Percentiles rank a stretch among this genome's conserved stretches.
Conservation (phyloP, 176 grass and related monocot species). For the Carex kokanica region DNA sequence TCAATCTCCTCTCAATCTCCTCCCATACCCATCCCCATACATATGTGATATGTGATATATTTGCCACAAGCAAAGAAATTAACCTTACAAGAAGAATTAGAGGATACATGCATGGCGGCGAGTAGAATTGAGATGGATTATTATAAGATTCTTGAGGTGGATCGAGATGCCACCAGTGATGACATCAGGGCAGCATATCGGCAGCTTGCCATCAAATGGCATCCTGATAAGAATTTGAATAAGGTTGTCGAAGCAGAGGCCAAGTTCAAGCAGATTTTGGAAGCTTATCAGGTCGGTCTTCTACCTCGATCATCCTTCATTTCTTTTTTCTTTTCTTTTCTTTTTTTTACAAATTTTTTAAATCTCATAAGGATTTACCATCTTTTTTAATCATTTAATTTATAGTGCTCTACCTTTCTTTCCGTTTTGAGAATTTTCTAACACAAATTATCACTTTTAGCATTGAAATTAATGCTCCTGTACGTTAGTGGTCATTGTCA, state of each 20-base stretch:
- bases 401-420: no score
- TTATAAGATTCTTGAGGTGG: constrained; percentile 84
- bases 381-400: neutral
- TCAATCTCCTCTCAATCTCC: neutral
- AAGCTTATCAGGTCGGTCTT: constrained; percentile 66
- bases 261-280: constrained; percentile 73
- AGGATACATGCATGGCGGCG: neutral
- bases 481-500: neutral
- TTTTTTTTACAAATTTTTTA: neutral
- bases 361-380: neutral
- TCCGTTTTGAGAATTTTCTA: neutral
- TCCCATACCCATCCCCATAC: neutral
- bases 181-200: constrained; percentile 69
- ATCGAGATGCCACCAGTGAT: constrained; percentile 48
- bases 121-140: constrained; percentile 50
- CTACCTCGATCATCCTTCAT: no score
- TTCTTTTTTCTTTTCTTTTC: neutral
- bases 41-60: no score
- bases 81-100: neutral
- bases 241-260: constrained; percentile 47
- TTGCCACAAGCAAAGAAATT: constrained; percentile 14
- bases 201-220: constrained; percentile 69
- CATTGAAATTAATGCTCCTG: neutral
- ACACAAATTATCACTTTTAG: neutral
- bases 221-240: constrained; percentile 76